Evolutionary conservation across 1,139 yeast genomes (phyloP).

Genomic region (Kurtzmaniella quercitrusa): DNA sequence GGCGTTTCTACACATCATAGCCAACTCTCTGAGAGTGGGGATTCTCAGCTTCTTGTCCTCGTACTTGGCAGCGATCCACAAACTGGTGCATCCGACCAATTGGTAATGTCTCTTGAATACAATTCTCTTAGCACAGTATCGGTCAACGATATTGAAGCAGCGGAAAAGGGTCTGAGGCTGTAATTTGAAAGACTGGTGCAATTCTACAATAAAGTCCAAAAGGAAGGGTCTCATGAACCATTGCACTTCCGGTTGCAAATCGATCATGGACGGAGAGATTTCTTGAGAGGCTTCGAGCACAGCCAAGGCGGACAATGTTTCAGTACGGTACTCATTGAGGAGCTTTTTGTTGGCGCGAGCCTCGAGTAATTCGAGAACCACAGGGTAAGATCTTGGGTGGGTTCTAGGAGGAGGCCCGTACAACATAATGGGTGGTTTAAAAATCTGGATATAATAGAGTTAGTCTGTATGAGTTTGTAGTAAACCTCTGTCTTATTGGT

Average conservation of each 20-base stretch:
- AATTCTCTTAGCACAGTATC: constrained; percentile 86
- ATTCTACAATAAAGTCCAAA: constrained; percentile 76
- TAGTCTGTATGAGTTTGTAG: not conserved
- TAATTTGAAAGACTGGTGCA: constrained; percentile 72
- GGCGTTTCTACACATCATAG: constrained; percentile 76
- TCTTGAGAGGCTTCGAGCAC: constrained; percentile 26
- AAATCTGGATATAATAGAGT: not conserved
- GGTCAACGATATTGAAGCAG: constrained; percentile 78
- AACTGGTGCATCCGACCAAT: constrained; percentile 85
- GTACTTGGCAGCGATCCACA: constrained; percentile 94
- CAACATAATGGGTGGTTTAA: constrained; percentile 6
- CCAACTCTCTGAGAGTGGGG: constrained; percentile 75
- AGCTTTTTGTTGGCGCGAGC: constrained; percentile 39
- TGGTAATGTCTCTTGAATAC: constrained; percentile 93
- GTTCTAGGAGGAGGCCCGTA: constrained; percentile 46
- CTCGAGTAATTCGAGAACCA: constrained; percentile 45
- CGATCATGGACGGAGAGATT: constrained; percentile 71
- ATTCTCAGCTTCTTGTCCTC: constrained; percentile 83
- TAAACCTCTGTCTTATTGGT: too few species aligned
- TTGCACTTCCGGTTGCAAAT: constrained; percentile 84
- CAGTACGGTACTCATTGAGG: constrained; percentile 37
- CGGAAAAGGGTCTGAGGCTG: constrained; percentile 77
- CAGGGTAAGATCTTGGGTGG: constrained; percentile 34
- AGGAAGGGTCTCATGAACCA: constrained; percentile 92
- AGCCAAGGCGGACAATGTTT: constrained; percentile 26